phyloP scores from a whole-genome alignment of 2,329 filamentous ascomycete genomes.

The Aschersonia sp. region DNA sequence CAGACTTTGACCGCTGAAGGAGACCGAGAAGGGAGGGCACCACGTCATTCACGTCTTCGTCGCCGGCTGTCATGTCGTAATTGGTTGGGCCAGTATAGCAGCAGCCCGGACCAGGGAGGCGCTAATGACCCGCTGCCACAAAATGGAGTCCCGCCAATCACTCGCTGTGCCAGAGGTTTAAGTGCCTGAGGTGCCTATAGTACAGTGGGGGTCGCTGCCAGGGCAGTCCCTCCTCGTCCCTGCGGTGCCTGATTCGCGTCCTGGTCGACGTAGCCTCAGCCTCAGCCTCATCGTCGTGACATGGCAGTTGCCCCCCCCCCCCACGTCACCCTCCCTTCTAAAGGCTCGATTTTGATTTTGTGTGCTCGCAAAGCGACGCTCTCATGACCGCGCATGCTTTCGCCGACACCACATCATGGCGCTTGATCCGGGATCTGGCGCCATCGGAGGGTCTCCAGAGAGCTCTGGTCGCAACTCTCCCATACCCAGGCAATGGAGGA shows the following conservation, averaged over 20 bases:
- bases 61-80: too few species aligned
- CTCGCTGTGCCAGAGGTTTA: too few species aligned
- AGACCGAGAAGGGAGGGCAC: too few species aligned
- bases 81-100: too few species aligned
- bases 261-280: neutral
- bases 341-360: neutral
- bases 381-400: slow-evolving; percentile 6
- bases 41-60: too few species aligned
- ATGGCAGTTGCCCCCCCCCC: neutral
- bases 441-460: slow-evolving; percentile 56
- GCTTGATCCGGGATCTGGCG: slow-evolving; percentile 43
- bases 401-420: slow-evolving; percentile 33
- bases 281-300: neutral
- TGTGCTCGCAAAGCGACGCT: too few species aligned
- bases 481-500: slow-evolving; percentile 61
- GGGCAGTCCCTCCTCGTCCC: too few species aligned
- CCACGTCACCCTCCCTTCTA: slow-evolving; percentile 2
- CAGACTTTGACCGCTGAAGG: too few species aligned
- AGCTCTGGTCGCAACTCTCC: slow-evolving; percentile 75
- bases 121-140: too few species aligned
- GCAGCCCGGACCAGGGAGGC: too few species aligned
- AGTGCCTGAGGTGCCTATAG: too few species aligned
- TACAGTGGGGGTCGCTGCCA: too few species aligned
- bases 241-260: neutral
- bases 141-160: neutral